These are phyloP conservation scores for Tetrahymena malaccensis DNA, from an alignment of 73 alveolate species.

Conservation along the genomic window DNA sequence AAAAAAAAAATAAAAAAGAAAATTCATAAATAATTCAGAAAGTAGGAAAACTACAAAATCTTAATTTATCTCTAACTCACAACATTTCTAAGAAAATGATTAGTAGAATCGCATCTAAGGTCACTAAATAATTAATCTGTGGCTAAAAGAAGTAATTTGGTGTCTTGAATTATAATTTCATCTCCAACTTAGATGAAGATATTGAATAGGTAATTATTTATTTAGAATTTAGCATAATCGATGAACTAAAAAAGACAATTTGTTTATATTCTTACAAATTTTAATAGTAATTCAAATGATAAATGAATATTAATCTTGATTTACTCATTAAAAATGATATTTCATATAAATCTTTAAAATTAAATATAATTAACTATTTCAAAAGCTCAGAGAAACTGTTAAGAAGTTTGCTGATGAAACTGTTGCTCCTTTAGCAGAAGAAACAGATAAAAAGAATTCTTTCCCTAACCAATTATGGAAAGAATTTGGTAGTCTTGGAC, in stretches of 20 bases:
- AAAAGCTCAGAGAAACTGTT: conserved; percentile 24
- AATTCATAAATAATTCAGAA: neutral
- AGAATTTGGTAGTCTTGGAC: conserved; percentile 75
- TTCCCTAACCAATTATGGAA: conserved; percentile 72
- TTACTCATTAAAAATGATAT: neutral
- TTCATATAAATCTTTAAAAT: neutral
- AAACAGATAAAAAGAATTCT: conserved; percentile 64
- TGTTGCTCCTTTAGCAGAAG: conserved; percentile 76
- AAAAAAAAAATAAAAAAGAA: neutral
- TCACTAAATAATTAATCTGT: neutral
- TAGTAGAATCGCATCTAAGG: neutral
- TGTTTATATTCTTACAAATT: too few species aligned
- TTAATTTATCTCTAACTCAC: neutral
- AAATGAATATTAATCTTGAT: neutral
- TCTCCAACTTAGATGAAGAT: neutral
- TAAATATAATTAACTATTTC: neutral
- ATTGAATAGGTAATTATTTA: neutral
- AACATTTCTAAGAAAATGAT: neutral
- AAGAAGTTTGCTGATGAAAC: conserved; percentile 17
- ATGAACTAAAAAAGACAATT: too few species aligned
- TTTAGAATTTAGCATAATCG: neutral
- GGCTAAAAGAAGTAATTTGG: neutral
- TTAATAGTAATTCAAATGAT: too few species aligned
- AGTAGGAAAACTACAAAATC: neutral
- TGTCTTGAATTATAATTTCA: neutral